Conservation (phyloP, 1,284 basidiomycete genomes). For the Prillingera fragicola region DNA sequence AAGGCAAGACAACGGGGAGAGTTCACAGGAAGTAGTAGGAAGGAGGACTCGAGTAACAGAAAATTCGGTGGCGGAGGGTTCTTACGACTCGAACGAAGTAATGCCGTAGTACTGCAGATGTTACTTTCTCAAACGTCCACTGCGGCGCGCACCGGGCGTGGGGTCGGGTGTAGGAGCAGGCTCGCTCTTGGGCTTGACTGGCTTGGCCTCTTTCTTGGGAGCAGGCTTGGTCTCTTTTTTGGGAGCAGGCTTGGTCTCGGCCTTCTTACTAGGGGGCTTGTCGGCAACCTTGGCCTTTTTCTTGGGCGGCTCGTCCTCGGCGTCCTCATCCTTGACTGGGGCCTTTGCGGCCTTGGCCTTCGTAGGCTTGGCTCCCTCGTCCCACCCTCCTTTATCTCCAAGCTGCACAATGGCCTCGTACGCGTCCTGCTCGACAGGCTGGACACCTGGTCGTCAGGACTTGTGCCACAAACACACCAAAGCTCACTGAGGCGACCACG, state of each 20-base stretch:
- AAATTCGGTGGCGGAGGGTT: no score
- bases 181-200: conserved; percentile 14
- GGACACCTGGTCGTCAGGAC: conserved; percentile 45
- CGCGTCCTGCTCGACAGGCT: conserved; percentile 65
- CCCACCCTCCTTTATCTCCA: conserved; percentile 60
- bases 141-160: conserved; percentile 11
- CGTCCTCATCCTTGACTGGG: no score
- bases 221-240: background rate
- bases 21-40: background rate
- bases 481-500: conserved; percentile 75
- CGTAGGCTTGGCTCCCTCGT: conserved; percentile 5
- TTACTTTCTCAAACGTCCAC: conserved; percentile 7
- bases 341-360: background rate
- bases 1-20: no score
- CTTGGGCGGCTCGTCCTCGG: no score
- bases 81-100: no score
- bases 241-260: background rate
- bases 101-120: no score
- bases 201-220: conserved; percentile 1
- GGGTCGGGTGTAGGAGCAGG: background rate
- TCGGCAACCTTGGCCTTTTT: no score
- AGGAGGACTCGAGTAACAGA: background rate
- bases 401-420: conserved; percentile 64
- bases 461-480: background rate
- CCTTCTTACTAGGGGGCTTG: background rate